Base-by-base conservation (phyloP, 495 filamentous ascomycete species). In the Tuber borchii region DNA sequence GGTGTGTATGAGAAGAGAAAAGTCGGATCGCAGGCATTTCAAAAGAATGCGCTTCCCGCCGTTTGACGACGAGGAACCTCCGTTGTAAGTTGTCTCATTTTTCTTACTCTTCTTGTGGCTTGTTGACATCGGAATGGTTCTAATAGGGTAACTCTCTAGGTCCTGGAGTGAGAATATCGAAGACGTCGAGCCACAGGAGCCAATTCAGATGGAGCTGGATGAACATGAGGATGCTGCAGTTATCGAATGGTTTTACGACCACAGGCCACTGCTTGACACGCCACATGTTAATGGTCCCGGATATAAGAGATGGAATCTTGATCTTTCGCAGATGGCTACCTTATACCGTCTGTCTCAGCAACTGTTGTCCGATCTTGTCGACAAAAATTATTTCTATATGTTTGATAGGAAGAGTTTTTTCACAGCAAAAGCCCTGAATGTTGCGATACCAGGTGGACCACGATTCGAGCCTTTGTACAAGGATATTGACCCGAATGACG, bases 111-210 rank as follows among this genome's bases (percentile, higher is more conserved):
- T 48, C 31, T 26, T 48, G 51, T 79, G 71, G 71, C 77, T 75
- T 79, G 73, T 79, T 79, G 77, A 79, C 77, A 77, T 56, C 77
- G 76, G 69, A 76, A 71, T 31, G 70, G 70, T 79, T 79, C 78
- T 79, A 73, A 79, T 79, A 79, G 78, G 78, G n/a, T 42, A 79
- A 56, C 40, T 65, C 39, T 79, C 43, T 44, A 79, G 78, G 78
- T 97, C 93, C 10, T 99, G 94, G 93, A 95, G 93, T 17, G 96
- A 99, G 84, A 99, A 99, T 79, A 95, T 99, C 73, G 96, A 98
- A 82, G 96, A 97, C 83, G 96, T 98, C 16, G 96, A 99, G 83
- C 96, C 96, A 0, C 86, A 97, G 76, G 96, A 99, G 84, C 96
- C 96, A 19, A 97, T 99, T 81, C 96, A 97, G 86, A 95, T 98